Evolutionary conservation across 2,329 filamentous ascomycete species (phyloP).

Genomic region (Rachicladosporium sp.): DNA sequence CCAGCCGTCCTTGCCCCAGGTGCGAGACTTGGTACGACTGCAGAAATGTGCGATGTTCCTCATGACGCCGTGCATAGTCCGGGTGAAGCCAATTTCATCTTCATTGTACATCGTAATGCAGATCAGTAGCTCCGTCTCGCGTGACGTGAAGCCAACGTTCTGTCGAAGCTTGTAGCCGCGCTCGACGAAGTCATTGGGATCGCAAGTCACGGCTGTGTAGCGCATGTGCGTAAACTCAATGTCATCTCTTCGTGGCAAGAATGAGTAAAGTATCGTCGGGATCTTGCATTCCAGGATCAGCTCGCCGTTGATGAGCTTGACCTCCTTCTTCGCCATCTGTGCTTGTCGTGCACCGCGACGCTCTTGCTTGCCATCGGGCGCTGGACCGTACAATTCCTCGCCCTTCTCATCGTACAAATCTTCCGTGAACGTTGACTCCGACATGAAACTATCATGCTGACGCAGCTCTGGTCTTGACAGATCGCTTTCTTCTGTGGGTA

Average conservation of each 20-base stretch:
- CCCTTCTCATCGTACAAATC: conserved; percentile 49
- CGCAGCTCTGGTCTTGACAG: conserved; percentile 42
- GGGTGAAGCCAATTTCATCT: conserved; percentile 88
- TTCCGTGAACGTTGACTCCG: conserved; percentile 48
- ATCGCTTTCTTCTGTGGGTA: conserved; percentile 43
- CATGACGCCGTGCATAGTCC: conserved; percentile 98
- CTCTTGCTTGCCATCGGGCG: conserved; percentile 74
- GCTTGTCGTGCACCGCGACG: conserved; percentile 75
- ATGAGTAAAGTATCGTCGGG: conserved; percentile 94
- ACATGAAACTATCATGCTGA: conserved; percentile 52
- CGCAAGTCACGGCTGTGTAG: conserved; percentile 93
- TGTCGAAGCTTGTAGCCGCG: conserved; percentile 88
- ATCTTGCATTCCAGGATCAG: conserved; percentile 98
- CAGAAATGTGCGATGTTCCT: conserved; percentile 97
- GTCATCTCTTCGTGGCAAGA: conserved; percentile 82
- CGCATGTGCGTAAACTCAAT: conserved; percentile 98
- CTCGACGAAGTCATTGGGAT: conserved; percentile 77
- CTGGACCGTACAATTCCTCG: conserved; percentile 57
- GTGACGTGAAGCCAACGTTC: conserved; percentile 67
- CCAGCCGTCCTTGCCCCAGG: conserved; percentile 95
- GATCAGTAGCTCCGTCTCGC: conserved; percentile 92
- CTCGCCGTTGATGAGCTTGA: conserved; percentile 92
- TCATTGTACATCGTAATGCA: conserved; percentile 99
- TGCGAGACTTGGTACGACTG: conserved; percentile 78
- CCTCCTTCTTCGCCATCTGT: conserved; percentile 86